Evolutionary conservation across 2,329 filamentous ascomycete genomes (phyloP).

Genomic region (Aspergillus ruber): DNA sequence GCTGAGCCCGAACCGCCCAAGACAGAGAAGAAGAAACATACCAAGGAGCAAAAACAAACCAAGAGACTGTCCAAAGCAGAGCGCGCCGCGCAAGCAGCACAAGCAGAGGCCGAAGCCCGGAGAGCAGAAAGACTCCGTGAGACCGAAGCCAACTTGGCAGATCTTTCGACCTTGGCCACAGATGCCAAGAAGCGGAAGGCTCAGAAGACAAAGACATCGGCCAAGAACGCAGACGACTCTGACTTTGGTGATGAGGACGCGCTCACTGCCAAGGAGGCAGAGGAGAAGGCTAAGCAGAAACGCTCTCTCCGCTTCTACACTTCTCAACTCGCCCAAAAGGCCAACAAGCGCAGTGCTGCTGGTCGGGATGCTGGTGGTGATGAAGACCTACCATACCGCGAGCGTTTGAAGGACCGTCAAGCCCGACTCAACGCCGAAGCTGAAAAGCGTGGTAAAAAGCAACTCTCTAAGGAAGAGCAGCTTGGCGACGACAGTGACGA

Average conservation of each 20-base stretch:
- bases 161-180: slow-evolving; percentile 58
- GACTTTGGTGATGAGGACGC: slow-evolving; percentile 89
- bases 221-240: slow-evolving; percentile 55
- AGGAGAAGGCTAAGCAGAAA: slow-evolving; percentile 82
- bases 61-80: slow-evolving; percentile 45
- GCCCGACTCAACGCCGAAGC: slow-evolving; percentile 83
- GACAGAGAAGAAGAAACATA: slow-evolving; percentile 20
- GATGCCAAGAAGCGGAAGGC: slow-evolving; percentile 42
- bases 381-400: slow-evolving; percentile 68
- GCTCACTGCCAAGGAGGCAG: slow-evolving; percentile 69
- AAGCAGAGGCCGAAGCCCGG: slow-evolving; percentile 49
- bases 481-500: slow-evolving; percentile 66
- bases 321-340: slow-evolving; percentile 91
- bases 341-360: slow-evolving; percentile 66
- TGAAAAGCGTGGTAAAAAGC: slow-evolving; percentile 68
- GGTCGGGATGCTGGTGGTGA: slow-evolving; percentile 56
- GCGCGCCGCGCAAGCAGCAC: slow-evolving; percentile 45
- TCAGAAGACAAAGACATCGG: slow-evolving; percentile 24
- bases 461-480: slow-evolving; percentile 56
- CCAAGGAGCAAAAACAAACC: slow-evolving; percentile 34
- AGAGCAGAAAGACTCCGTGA: slow-evolving; percentile 48
- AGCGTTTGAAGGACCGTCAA: slow-evolving; percentile 79
- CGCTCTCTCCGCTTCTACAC: slow-evolving; percentile 97
- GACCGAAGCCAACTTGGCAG: slow-evolving; percentile 65
- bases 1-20: slow-evolving; percentile 19